phyloP scores from a whole-genome alignment of 176 grass and related monocot species.

The Carex scoparia region DNA sequence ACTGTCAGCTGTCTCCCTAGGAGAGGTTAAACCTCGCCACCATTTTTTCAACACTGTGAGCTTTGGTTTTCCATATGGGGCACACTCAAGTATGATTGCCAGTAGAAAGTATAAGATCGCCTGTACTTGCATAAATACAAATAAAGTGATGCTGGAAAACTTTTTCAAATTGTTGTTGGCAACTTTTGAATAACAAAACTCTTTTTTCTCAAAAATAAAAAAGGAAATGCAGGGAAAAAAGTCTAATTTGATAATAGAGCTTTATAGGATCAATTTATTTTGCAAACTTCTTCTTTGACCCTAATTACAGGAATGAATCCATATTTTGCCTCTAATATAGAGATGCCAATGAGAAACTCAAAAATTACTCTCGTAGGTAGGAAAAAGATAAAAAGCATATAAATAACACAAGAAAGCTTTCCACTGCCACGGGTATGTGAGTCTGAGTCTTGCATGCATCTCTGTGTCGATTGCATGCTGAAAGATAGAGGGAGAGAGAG shows the following conservation, averaged over 20 bases:
- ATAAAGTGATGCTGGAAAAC: neutral
- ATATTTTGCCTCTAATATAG: neutral
- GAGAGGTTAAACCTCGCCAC: conserved; percentile 21
- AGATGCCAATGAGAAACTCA: neutral
- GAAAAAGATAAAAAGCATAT: neutral
- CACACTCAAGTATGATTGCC: conserved; percentile 33
- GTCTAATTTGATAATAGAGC: neutral
- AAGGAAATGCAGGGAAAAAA: neutral
- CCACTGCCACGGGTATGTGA: neutral
- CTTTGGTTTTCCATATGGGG: conserved; percentile 35
- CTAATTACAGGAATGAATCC: neutral
- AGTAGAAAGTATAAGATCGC: conserved; percentile 36
- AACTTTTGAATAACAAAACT: neutral
- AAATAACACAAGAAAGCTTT: neutral
- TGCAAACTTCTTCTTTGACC: neutral
- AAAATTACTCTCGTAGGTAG: neutral
- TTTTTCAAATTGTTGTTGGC: neutral
- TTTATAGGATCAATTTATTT: neutral
- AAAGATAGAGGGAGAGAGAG: neutral
- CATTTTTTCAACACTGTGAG: conserved; percentile 19
- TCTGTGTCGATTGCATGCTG: neutral
- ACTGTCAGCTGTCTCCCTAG: conserved; percentile 6
- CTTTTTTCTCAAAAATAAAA: neutral
- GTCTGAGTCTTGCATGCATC: neutral
- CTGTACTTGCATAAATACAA: conserved; percentile 21